Conservation (phyloP, 257 asterid genomes). For the Przewalskia tangutica region DNA sequence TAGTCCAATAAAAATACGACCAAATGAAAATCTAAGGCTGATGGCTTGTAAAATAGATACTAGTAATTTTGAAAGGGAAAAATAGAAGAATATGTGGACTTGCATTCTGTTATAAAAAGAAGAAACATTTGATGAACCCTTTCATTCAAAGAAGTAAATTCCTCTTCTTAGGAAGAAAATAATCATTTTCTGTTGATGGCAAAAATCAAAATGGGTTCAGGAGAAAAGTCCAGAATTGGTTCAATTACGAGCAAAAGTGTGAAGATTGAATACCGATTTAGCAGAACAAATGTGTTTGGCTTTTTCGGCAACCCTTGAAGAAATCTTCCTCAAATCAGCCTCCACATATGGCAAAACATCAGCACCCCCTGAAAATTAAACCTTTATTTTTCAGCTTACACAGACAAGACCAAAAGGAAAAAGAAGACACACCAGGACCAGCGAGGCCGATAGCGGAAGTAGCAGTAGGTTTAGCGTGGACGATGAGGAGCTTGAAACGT, state of each 20-base stretch:
- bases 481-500: constrained; percentile 50
- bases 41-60: not conserved
- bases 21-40: not conserved
- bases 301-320: constrained; percentile 47
- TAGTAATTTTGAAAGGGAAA: not conserved
- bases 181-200: not conserved
- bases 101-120: not conserved
- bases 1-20: not conserved
- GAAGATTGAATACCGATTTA: constrained; percentile 37
- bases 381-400: no score
- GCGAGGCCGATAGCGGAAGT: constrained; percentile 41
- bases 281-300: constrained; percentile 52
- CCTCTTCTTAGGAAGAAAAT: not conserved
- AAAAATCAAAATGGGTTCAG: not conserved
- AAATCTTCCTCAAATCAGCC: constrained; percentile 60
- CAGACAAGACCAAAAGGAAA: no score
- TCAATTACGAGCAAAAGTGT: not conserved
- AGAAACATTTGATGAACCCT: not conserved
- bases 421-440: constrained; percentile 50
- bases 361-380: constrained; percentile 47
- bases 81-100: not conserved
- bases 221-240: not conserved
- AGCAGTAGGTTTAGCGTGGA: constrained; percentile 60
- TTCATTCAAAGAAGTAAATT: not conserved
- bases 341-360: constrained; percentile 63